These are phyloP conservation scores for Dujonia santamariae DNA, from an alignment of 1,139 yeast species.

Conservation along the genomic window DNA sequence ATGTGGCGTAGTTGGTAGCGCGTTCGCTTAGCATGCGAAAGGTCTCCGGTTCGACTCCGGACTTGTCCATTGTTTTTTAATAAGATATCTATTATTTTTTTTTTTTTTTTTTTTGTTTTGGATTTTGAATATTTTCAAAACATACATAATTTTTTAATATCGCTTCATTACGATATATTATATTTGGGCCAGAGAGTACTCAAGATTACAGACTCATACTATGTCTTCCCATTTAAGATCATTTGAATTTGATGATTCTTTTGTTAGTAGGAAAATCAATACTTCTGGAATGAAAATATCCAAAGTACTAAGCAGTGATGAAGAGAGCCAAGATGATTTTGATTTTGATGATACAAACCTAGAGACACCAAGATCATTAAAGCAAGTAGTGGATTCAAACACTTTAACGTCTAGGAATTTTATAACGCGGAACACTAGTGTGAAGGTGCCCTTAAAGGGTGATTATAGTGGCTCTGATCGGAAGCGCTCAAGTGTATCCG, in stretches of 20 bases:
- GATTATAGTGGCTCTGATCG: slow-evolving; percentile 6
- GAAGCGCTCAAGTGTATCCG: slow-evolving; percentile 12
- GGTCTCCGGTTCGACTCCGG: slow-evolving; percentile 91
- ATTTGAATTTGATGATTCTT: slow-evolving; percentile 8
- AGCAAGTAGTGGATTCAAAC: slow-evolving; percentile 12
- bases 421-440: slow-evolving; percentile 13
- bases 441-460: slow-evolving; percentile 19
- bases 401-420: background rate
- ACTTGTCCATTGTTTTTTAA: slow-evolving; percentile 62
- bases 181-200: background rate
- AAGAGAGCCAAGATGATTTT: slow-evolving; percentile 12
- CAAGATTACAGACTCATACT: background rate
- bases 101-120: slow-evolving; percentile 8
- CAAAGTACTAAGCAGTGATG: slow-evolving; percentile 4
- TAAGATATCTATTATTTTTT: slow-evolving; percentile 12
- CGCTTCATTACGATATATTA: too few species aligned
- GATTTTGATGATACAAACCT: slow-evolving; percentile 26
- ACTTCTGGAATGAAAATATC: background rate
- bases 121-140: background rate
- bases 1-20: slow-evolving; percentile 94
- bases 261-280: slow-evolving; percentile 1
- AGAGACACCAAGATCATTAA: slow-evolving; percentile 18
- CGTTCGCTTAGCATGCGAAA: slow-evolving; percentile 89
- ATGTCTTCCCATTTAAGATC: slow-evolving; percentile 13
- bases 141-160: background rate